These are phyloP conservation scores for Fusarium sp. DNA, from an alignment of 2,329 filamentous ascomycete genomes.

Conservation along the genomic window DNA sequence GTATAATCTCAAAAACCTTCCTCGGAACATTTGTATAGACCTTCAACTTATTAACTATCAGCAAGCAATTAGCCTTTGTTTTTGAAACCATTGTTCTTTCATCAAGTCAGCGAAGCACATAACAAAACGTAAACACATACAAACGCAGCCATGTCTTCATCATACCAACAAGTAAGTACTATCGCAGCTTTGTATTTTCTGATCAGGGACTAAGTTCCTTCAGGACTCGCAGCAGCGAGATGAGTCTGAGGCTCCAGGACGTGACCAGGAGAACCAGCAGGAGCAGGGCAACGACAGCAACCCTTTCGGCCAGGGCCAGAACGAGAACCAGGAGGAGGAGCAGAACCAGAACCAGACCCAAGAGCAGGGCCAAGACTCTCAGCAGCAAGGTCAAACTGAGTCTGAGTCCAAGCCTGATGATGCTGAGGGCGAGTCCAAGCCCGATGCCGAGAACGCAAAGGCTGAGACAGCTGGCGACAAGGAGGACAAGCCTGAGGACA, in stretches of 20 bases:
- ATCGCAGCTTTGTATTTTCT: not conserved
- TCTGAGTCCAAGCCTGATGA: conserved; percentile 15
- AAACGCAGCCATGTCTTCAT: conserved; percentile 38
- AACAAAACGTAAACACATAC: conserved; percentile 7
- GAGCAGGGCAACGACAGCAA: conserved; percentile 23
- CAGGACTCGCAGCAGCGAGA: conserved; percentile 40
- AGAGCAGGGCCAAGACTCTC: conserved; percentile 1
- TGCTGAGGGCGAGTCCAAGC: conserved; percentile 19
- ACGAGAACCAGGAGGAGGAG: conserved; percentile 2
- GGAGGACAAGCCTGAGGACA: conserved; percentile 18
- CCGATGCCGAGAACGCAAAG: conserved; percentile 24
- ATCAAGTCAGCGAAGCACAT: conserved; percentile 8
- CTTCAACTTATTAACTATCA: conserved; percentile 16
- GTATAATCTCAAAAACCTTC: conserved; percentile 44
- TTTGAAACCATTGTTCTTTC: conserved; percentile 8
- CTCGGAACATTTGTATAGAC: conserved; percentile 14
- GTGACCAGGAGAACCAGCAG: conserved; percentile 16
- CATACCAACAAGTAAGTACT: conserved; percentile 39
- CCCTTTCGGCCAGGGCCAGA: conserved; percentile 23
- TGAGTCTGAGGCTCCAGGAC: conserved; percentile 21
- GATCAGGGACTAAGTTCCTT: conserved; percentile 12
- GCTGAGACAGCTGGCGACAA: conserved; percentile 21
- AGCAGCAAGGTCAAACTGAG: conserved; percentile 32
- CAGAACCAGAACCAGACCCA: conserved; percentile 18
- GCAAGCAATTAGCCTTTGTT: conserved; percentile 15